A percentile compares a stretch with the other conserved stretches of the same genome.
These are phyloP conservation scores for Ceratobasidium sp. DNA, from an alignment of 1,284 basidiomycete species.

Conservation along the genomic window DNA sequence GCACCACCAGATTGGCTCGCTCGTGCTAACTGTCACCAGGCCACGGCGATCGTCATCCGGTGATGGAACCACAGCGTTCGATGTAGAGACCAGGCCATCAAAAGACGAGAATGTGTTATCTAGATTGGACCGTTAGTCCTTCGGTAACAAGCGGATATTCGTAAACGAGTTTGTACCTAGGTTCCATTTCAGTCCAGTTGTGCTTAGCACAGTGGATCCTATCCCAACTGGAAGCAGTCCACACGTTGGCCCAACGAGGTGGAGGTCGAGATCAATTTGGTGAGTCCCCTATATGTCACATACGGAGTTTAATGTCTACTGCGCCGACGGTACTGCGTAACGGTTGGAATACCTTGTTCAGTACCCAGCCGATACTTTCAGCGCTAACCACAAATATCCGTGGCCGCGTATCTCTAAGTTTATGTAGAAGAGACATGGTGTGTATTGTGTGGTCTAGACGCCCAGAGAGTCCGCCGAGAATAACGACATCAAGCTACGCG, in stretches of 20 bases:
- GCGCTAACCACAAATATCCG: slow-evolving; percentile 82
- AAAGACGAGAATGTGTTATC: slow-evolving; percentile 72
- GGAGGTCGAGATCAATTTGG: slow-evolving; percentile 74
- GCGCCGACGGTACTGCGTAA: slow-evolving; percentile 2
- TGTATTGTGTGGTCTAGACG: slow-evolving; percentile 95
- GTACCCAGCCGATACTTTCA: slow-evolving; percentile 88
- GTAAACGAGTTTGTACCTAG: slow-evolving; percentile 63
- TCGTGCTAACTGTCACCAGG: slow-evolving; percentile 78
- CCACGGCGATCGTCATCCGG: slow-evolving; percentile 85
- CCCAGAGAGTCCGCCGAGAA: slow-evolving; percentile 90
- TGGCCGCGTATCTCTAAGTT: slow-evolving; percentile 69
- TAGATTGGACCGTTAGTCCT: slow-evolving; percentile 43
- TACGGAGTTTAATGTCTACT: slow-evolving; percentile 10
- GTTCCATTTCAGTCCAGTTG: slow-evolving; percentile 90
- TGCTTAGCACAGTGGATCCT: slow-evolving; percentile 75
- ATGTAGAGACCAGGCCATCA: slow-evolving; percentile 85
- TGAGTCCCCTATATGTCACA: slow-evolving; percentile 74
- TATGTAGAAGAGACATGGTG: slow-evolving; percentile 85
- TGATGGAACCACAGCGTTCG: slow-evolving; percentile 88
- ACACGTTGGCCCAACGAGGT: slow-evolving; percentile 83
- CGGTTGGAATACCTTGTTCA: slow-evolving; percentile 70
- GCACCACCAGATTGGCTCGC: slow-evolving; percentile 89
- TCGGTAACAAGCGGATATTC: slow-evolving; percentile 35
- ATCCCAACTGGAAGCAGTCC: slow-evolving; percentile 92
- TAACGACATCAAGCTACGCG: slow-evolving; percentile 69